Evolutionary conservation across 108 stramenopile species (phyloP).

Genomic region (Cyclotella baltica): DNA sequence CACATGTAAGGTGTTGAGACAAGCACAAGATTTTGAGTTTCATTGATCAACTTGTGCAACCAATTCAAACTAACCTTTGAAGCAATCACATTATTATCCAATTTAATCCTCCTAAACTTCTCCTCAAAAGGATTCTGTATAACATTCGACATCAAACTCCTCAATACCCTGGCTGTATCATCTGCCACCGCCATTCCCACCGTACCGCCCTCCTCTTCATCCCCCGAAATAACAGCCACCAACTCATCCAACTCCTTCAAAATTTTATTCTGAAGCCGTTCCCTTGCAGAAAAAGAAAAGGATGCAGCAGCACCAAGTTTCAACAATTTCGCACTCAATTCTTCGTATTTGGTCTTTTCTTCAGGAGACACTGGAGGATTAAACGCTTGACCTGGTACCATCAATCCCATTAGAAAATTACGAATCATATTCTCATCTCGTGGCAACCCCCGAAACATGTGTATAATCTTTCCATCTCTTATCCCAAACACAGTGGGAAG

Average conservation of each 20-base stretch:
- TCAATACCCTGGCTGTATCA: slow-evolving; percentile 70
- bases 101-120: slow-evolving; percentile 81
- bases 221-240: slow-evolving; percentile 43
- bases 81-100: slow-evolving; percentile 77
- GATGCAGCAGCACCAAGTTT: slow-evolving; percentile 74
- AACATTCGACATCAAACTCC: slow-evolving; percentile 75
- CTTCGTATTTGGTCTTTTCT: slow-evolving; percentile 64
- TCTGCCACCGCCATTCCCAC: slow-evolving; percentile 68
- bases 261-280: slow-evolving; percentile 72
- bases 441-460: slow-evolving; percentile 88
- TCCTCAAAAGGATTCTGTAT: slow-evolving; percentile 70
- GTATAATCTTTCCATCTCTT: slow-evolving; percentile 78
- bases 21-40: too few relatives aligned
- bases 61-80: slow-evolving; percentile 37
- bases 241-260: slow-evolving; percentile 64
- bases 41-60: background rate
- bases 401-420: slow-evolving; percentile 86
- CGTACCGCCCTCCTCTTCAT: slow-evolving; percentile 32
- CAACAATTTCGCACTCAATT: slow-evolving; percentile 69
- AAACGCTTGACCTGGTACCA: slow-evolving; percentile 63
- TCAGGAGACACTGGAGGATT: slow-evolving; percentile 68
- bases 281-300: slow-evolving; percentile 82
- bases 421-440: slow-evolving; percentile 70
- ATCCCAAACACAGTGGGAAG: slow-evolving; percentile 90
- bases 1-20: background rate